Evolutionary conservation across 1,284 basidiomycete species (phyloP).

Genomic region (Ustilago nuda): DNA sequence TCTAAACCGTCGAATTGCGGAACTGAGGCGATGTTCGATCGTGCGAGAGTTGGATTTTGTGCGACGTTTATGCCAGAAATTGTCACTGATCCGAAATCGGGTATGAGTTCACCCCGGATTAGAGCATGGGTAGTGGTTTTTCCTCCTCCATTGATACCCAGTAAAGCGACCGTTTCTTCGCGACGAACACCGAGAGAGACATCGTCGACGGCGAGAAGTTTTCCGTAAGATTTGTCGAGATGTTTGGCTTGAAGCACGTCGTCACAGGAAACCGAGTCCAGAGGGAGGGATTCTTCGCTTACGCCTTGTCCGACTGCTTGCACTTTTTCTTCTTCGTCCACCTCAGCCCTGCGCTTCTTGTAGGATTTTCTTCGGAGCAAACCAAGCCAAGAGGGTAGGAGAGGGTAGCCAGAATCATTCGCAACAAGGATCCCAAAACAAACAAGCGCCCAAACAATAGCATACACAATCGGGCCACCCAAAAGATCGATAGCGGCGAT

Average conservation of each 20-base stretch:
- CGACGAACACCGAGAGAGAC: slow-evolving; percentile 78
- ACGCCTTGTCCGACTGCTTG: slow-evolving; percentile 72
- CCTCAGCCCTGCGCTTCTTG: neutral
- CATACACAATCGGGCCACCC: slow-evolving; percentile 80
- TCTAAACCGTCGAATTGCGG: slow-evolving; percentile 87
- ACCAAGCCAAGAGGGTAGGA: slow-evolving; percentile 16
- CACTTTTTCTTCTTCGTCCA: slow-evolving; percentile 24
- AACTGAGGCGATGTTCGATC: slow-evolving; percentile 38
- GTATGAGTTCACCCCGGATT: slow-evolving; percentile 38
- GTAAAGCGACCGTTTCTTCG: slow-evolving; percentile 78
- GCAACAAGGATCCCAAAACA: slow-evolving; percentile 76
- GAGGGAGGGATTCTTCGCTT: slow-evolving; percentile 73
- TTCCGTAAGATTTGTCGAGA: slow-evolving; percentile 77
- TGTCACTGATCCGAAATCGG: slow-evolving; percentile 35
- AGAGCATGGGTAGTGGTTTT: slow-evolving; percentile 75
- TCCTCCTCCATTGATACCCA: slow-evolving; percentile 82
- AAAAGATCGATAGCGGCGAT: slow-evolving; percentile 73
- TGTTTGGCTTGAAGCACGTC: slow-evolving; percentile 77
- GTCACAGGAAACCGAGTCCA: slow-evolving; percentile 70
- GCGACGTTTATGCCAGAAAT: slow-evolving; percentile 35
- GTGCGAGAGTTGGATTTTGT: slow-evolving; percentile 32
- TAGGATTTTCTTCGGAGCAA: slow-evolving; percentile 9
- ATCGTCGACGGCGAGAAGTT: slow-evolving; percentile 77
- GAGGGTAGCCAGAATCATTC: slow-evolving; percentile 74
- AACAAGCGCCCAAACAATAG: slow-evolving; percentile 73